Evolutionary conservation across 2,329 filamentous ascomycete species (phyloP), one percentile per base, ranked within the genome.

Genomic region (Monilinia vaccinii-corymbosi): DNA sequence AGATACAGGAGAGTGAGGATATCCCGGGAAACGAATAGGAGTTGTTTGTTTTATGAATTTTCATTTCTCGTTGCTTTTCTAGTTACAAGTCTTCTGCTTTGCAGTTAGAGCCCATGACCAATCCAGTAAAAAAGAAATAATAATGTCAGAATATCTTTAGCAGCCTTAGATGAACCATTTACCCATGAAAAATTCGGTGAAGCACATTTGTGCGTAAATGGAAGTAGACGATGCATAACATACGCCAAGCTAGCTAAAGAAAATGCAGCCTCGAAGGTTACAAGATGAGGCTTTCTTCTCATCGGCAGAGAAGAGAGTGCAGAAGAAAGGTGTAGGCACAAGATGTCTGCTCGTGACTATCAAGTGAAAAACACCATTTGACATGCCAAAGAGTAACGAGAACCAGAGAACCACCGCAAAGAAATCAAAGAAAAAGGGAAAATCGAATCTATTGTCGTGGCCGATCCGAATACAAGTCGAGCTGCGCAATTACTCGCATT

Each of bases 401-500:
- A 62, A 57, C 59, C 60, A 63, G 40, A 63, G 62, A 62, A 59
- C 64, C 63, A 58, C 62, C 61, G 60, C 59, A 64, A 65, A 63
- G 49, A 62, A 62, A 64, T 42, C 31, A 62, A 60, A 56, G 52
- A 48, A 58, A 58, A 60, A 60, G 53, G 57, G 65, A 64, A 67
- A 62, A 47, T 60, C 59, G 60, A 57, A 56, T 70, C 67, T 70
- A 70, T 55, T 68, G 63, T 65, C 56, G 56, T 64, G 60, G 62
- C 60, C 49, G 60, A 63, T 65, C 61, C 53, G 63, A 62, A 64
- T 70, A 72, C 70, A 72, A 61, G 62, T 68, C 64, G 69, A 71
- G 68, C 65, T 66, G 67, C 69, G 68, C 68, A 68, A 61, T 64
- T 56, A 66, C 69, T 68, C 68, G 61, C 69, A 64, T 62, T 67